phyloP scores from a whole-genome alignment of 306 rosid species.

The Urtica urens region DNA sequence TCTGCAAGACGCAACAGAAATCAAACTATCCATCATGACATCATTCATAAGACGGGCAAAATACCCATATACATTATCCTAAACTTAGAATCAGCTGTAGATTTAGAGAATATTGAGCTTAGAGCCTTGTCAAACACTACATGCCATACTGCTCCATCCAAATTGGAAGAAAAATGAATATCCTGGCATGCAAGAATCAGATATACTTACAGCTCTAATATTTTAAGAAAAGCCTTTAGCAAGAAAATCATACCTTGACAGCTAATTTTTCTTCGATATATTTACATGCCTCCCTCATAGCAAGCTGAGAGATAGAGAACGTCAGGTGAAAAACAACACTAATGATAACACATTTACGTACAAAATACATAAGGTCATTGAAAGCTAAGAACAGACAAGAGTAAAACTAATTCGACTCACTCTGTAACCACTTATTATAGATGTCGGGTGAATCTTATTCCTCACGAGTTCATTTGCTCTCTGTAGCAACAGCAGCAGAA shows the following conservation, averaged over 20 bases:
- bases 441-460: conserved; percentile 92
- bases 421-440: conserved; percentile 92
- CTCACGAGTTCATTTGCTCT: conserved; percentile 94
- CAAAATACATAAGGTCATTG: neutral
- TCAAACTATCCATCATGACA: neutral
- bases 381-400: neutral
- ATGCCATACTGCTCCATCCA: neutral
- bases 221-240: neutral
- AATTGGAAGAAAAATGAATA: too few species aligned
- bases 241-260: conserved; percentile 46
- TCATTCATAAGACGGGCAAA: neutral
- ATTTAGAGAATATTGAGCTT: neutral
- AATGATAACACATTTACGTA: neutral
- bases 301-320: conserved; percentile 44
- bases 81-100: neutral
- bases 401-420: conserved; percentile 25
- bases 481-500: conserved; percentile 27
- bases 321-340: conserved; percentile 2
- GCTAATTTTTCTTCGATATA: conserved; percentile 73
- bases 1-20: neutral
- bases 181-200: neutral
- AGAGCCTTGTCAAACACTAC: neutral
- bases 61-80: too few species aligned
- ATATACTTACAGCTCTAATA: neutral
- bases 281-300: conserved; percentile 96